phyloP scores from a whole-genome alignment of 139 green algal species.

The Coelastrella sp. region DNA sequence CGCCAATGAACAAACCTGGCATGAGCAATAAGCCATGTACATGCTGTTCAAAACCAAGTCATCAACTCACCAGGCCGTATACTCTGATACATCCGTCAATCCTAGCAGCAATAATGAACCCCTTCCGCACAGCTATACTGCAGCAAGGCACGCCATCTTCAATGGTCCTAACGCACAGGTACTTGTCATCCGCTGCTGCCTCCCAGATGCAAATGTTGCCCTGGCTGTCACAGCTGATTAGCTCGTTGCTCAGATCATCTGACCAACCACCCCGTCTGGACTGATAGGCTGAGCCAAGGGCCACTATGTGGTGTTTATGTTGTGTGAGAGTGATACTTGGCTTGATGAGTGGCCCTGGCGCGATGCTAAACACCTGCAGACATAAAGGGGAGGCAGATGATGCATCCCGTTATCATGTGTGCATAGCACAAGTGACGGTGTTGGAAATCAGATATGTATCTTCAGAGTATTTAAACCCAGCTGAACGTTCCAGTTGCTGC shows the following conservation, averaged over 20 bases:
- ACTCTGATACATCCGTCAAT: slow-evolving; percentile 51
- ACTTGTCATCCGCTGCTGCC: not conserved
- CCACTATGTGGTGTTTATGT: slow-evolving; percentile 48
- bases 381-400: not conserved
- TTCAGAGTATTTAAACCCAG: not conserved
- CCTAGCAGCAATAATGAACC: slow-evolving; percentile 52
- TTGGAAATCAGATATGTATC: too few relatives aligned
- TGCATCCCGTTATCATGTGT: not conserved
- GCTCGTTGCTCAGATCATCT: slow-evolving; percentile 44
- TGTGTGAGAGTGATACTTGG: slow-evolving; percentile 5
- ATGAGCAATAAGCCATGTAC: not conserved
- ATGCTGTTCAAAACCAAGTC: not conserved
- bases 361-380: slow-evolving; percentile 35
- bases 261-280: slow-evolving; percentile 38
- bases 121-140: slow-evolving; percentile 54
- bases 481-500: slow-evolving; percentile 36
- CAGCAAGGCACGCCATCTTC: slow-evolving; percentile 20
- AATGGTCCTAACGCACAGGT: slow-evolving; percentile 1
- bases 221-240: slow-evolving; percentile 55
- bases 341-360: not conserved
- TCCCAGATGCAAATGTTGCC: slow-evolving; percentile 57
- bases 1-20: not conserved
- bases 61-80: slow-evolving; percentile 54
- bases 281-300: slow-evolving; percentile 52
- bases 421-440: not conserved